Base-by-base conservation (phyloP, 1,139 yeast genomes). In the Blastobotrys illinoisensis region DNA sequence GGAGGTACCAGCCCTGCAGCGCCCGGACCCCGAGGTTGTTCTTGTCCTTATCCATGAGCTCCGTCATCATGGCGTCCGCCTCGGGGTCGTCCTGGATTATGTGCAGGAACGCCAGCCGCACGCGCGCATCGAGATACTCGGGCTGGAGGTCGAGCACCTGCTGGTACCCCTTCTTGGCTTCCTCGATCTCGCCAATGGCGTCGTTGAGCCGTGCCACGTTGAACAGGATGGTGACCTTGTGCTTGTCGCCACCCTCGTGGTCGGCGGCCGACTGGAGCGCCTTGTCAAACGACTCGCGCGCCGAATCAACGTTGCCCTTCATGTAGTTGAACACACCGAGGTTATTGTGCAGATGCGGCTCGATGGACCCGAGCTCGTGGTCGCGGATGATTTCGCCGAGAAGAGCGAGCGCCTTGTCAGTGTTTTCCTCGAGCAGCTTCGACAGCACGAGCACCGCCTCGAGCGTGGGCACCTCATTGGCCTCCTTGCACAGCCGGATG, bases 1-100 rank as follows among this genome's bases (percentile, higher is more conserved):
- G 79, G 59, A 89, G 74, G 67, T 83, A 88, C 97, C 98, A 95
- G 40, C 96, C 95, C 69, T 86, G 88, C 62, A 93, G 85, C 0
- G 99, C 88, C 58, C 99, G 82, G 2, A 88, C 83, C 67, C 91
- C 97, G 58, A 89, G 73, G 65, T 89, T 81, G 16, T 83, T 79
- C 1, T 82, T 79, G 61, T 82, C 78, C 40, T 77, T 70, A 2
- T 73, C 71, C 54, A 90, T 71, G 7, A 93, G 71, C 4, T 73
- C 67, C 52, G 80, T 79, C 56, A 88, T 75, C 56, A 83, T 85
- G 3, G 72, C 64, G 45, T 77, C 78, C 14, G 82, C 71, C 46
- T 68, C 66, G 19, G 69, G 67, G 26, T 69, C 72, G 36, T 74
- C 66, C 46, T 68, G 63, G 16, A 70, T 62, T 19, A 75, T 67